phyloP scores from a whole-genome alignment of 1,284 basidiomycete species.

The Austroboletus novae-zelandiae region DNA sequence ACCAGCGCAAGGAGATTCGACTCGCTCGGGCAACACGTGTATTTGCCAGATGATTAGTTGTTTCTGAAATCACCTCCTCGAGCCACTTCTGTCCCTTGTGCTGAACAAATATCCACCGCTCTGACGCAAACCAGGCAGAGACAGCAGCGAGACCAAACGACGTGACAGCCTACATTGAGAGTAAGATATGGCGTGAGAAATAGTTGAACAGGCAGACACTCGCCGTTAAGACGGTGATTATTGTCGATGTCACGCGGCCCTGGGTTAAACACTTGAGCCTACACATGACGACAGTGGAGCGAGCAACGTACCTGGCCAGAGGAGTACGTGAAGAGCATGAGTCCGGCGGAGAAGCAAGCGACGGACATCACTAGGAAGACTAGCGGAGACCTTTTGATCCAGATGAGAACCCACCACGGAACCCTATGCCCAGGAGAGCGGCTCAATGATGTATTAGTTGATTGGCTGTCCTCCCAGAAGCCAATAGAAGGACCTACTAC shows the following conservation, averaged over 20 bases:
- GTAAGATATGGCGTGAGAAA: conserved; percentile 10
- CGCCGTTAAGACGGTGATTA: conserved; percentile 71
- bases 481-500: conserved; percentile 44
- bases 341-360: conserved; percentile 53
- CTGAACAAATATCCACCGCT: conserved; percentile 67
- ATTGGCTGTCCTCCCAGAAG: conserved; percentile 8
- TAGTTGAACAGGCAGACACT: conserved; percentile 22
- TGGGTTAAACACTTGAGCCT: conserved; percentile 30
- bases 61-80: conserved; percentile 60
- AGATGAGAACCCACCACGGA: conserved; percentile 52
- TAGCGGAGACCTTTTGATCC: conserved; percentile 57
- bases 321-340: conserved; percentile 53
- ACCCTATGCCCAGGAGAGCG: conserved; percentile 57
- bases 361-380: conserved; percentile 60
- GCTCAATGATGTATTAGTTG: conserved; percentile 34
- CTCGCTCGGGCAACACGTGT: conserved; percentile 37
- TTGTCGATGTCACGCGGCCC: conserved; percentile 58
- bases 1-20: conserved; percentile 25
- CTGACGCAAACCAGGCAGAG: conserved; percentile 74
- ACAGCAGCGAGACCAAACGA: conserved; percentile 74
- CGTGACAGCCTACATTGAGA: conserved; percentile 42
- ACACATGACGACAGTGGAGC: conserved; percentile 22
- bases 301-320: conserved; percentile 41
- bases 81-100: conserved; percentile 76
- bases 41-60: conserved; percentile 41